phyloP scores from a whole-genome alignment of 164 flowering plant species.

The Vitis rotundifolia region DNA sequence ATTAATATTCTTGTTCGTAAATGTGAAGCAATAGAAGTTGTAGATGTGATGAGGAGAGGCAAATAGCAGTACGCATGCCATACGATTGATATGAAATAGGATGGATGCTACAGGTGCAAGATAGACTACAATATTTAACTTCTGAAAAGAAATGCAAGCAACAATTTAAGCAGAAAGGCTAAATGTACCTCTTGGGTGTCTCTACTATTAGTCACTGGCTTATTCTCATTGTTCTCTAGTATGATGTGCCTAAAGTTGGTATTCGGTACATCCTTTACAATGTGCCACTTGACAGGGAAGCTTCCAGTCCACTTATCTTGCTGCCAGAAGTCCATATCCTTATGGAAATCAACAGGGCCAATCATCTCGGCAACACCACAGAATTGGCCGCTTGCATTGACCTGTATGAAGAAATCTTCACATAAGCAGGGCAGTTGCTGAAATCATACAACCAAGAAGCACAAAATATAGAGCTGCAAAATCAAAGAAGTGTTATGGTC shows the following conservation, averaged over 20 bases:
- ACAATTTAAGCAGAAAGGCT: not conserved
- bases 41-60: too few relatives aligned
- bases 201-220: slow-evolving; percentile 95
- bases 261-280: slow-evolving; percentile 87
- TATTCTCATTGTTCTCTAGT: slow-evolving; percentile 89
- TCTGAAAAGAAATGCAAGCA: not conserved
- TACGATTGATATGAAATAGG: too few relatives aligned
- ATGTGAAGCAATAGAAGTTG: too few relatives aligned
- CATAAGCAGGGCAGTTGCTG: slow-evolving; percentile 6
- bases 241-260: slow-evolving; percentile 70
- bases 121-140: too few relatives aligned
- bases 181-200: slow-evolving; percentile 87
- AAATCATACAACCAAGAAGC: not conserved
- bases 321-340: slow-evolving; percentile 95
- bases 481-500: not conserved
- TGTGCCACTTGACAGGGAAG: slow-evolving; percentile 92
- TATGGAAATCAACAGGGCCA: slow-evolving; percentile 76
- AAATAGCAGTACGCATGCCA: too few relatives aligned
- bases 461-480: too few relatives aligned
- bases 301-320: slow-evolving; percentile 96
- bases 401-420: slow-evolving; percentile 37
- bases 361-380: slow-evolving; percentile 97
- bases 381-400: slow-evolving; percentile 94
- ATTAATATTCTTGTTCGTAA: too few relatives aligned
- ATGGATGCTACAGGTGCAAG: too few relatives aligned